Base-by-base conservation (phyloP, 1,139 yeast genomes). In the Scheffersomyces segobiensis region DNA sequence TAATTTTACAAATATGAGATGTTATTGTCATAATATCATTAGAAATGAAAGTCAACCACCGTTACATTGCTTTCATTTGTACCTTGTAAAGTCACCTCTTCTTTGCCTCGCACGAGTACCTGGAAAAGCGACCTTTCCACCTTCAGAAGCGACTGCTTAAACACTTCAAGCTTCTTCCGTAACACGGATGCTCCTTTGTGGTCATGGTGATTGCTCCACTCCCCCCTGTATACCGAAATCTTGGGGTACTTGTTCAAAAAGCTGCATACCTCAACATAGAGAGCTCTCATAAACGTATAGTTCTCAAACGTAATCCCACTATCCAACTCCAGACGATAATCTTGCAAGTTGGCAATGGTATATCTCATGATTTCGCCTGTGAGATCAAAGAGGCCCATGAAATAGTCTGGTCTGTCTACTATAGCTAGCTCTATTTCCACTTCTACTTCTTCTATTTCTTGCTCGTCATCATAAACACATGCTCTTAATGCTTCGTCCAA, bases 341-440 rank as follows among this genome's bases (percentile, higher is more conserved):
- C 63, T 32, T 59, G 62, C 54, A 65, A 52, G 50, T 61, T 61
- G 56, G 69, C 64, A 14, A 76, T 73, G 10, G 77, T 71, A 57
- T 68, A 73, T 48, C 80, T 61, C 82, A 79, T 78, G 42, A 79
- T 67, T 57, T 79, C 83, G 0, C 83, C 83, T 0, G 82, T 77
- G 55, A 78, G 66, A 61, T 79, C 83, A 63, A 78, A 72, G 14
- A 79, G 58, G 0, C 82, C 83, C 71, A 77, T 69, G 22, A 78
- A 62, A 61, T 73, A 78, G 62, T 79, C 81, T 56, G 73, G 72
- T 8, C 57, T 53, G 53, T 60, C 61, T 47, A 66, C 60, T 53
- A 65, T 48, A 7, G 50, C 21, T 20, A 48, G 21, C 57, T 17
- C 51, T 42, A 5, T 53, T 53, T 46, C 49, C 17, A 19, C 32